Base-by-base conservation (phyloP, 495 filamentous ascomycete genomes). In the Penicillium nucicola region DNA sequence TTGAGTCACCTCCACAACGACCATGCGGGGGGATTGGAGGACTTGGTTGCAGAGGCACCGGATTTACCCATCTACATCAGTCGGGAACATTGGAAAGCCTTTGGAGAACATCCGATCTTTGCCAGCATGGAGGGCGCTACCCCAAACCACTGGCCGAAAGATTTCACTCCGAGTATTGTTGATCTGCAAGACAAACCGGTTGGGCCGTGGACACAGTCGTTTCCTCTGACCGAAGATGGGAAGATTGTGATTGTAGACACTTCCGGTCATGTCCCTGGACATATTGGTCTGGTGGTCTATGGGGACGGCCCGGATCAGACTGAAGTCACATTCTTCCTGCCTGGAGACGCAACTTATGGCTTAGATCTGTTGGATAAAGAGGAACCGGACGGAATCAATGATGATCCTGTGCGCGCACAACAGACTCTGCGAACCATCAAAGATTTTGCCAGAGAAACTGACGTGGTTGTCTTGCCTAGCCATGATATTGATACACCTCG, bases 1-100 rank as follows among this genome's bases (percentile, higher is more conserved):
- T 19, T 70, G 18, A 59, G 53, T 31, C 67, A 68, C 49, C 45
- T 70, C 9, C 67, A 68, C 44, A 63, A 64, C 30, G 65, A 68
- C 36, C 67, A 70, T 44, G 51, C 53, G 0, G 67, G 65, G 13
- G 67, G 67, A 1, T 38, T 70, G 20, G 48, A 57, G 43, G 65
- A 70, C 33, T 42, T 70, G 2, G 37, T 53, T 18, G 51, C 22
- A 4, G 54, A 49, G 36, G 57, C 50, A 4, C 61, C 61, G 2
- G 48, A 54, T 30, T 31, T 60, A 6, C 60, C 58, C 1, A 50
- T 65, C 11, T 62, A 58, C 17, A 36, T 65, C 20, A 60, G 56
- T 19, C 49, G 52, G 4, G 58, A 64, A 37, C 62, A 70, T 33
- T 65, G 65, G 62, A 38, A 63, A 14, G 58, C 55, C 0, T 66